Base-by-base conservation (phyloP, 805 yeast genomes). In the Geotrichum ghanense region DNA sequence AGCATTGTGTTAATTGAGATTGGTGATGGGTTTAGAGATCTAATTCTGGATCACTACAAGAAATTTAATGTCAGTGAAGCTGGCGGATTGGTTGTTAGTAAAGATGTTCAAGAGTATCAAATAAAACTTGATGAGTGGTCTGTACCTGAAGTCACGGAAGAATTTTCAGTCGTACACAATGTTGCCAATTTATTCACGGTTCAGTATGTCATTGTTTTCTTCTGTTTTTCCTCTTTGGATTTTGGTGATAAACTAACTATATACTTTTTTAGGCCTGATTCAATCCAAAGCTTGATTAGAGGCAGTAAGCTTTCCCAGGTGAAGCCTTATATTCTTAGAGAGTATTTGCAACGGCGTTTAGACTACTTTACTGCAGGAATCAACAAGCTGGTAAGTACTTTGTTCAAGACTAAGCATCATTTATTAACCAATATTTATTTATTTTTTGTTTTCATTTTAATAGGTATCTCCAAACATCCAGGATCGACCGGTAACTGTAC, bases 171-270 rank as follows among this genome's bases (percentile, higher is more conserved):
- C 10, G 66, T 89, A 51, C 76, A 87, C 59, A 95, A 88, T 54
- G 74, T 89, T 50, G 87, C 90, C 25, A 86, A 85, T 56, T 67
- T 89, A 49, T 89, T 81, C 61, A 81, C 95, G 0, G 95, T 86
- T 16, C 92, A 84, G 58, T 52, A 50, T 25, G 56, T 50, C 3
- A 7, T 47, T 24, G 42, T 14, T 31, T 45, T 31, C 20, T 21
- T 17, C 26, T 23, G 23, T 24, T 20, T 3, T 19, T 7, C 7
- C 47, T 7, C 5, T 12, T 31, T 14, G 10, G 23, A 42, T 22
- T 4, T 3, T 31, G 4, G 37, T 17, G 25, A 19, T 41, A 35
- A 48, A 27, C 43, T 16, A n/a, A 25, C 48, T 49, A 9, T 25
- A 9, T 9, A 25, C 14, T 31, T 31, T 6, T 31, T 35, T n/a